Conservation (phyloP, 148 eudicot genomes). For the Mesembryanthemum crystallinum region DNA sequence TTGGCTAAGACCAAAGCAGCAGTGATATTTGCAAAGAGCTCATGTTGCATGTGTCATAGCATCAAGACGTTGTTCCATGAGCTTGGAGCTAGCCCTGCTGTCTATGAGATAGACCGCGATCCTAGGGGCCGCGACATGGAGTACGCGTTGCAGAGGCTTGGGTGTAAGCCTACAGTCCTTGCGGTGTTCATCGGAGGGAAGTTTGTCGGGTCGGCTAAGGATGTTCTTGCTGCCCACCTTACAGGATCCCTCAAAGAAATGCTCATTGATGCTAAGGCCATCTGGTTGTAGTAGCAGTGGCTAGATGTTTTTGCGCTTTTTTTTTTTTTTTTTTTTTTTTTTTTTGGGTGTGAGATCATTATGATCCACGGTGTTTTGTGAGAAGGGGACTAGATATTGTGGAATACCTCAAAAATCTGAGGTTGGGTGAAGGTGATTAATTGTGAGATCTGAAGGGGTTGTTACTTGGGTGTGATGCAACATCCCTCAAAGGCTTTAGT, state of each 20-base stretch:
- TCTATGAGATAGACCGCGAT: slow-evolving; percentile 36
- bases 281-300: slow-evolving; percentile 43
- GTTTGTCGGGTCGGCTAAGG: slow-evolving; percentile 30
- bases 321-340: too few relatives aligned
- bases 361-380: too few relatives aligned
- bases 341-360: too few relatives aligned
- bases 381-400: too few relatives aligned
- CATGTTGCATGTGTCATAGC: slow-evolving; percentile 40
- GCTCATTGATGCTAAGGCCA: slow-evolving; percentile 39
- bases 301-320: too few relatives aligned
- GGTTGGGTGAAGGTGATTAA: too few relatives aligned
- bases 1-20: slow-evolving; percentile 37
- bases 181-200: slow-evolving; percentile 37
- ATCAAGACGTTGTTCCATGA: slow-evolving; percentile 32
- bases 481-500: too few relatives aligned
- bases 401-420: too few relatives aligned
- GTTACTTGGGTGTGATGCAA: too few relatives aligned
- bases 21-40: slow-evolving; percentile 34
- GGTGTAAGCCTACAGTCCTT: slow-evolving; percentile 34
- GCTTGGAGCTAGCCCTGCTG: slow-evolving; percentile 34
- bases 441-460: too few relatives aligned
- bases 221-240: slow-evolving; percentile 33
- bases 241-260: slow-evolving; percentile 32
- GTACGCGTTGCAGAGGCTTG: slow-evolving; percentile 28
- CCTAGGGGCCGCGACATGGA: slow-evolving; percentile 31